These are phyloP conservation scores for Alternaria rosae DNA, from an alignment of 2,329 filamentous ascomycete genomes.

Conservation along the genomic window DNA sequence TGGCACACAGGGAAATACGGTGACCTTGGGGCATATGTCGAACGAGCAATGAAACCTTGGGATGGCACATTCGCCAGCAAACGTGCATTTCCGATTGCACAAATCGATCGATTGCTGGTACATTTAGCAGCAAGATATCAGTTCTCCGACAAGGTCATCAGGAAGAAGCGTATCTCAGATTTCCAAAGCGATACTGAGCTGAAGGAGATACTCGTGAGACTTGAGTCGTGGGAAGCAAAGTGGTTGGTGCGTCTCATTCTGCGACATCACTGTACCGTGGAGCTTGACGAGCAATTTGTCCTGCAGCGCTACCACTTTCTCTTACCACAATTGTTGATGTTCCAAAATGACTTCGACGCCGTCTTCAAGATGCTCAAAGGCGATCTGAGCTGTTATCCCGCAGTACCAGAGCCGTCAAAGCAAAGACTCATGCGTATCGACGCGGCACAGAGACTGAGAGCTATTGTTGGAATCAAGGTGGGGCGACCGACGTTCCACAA, in stretches of 20 bases:
- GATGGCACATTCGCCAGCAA: constrained; percentile 53
- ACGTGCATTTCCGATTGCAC: constrained; percentile 66
- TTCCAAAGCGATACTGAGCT: constrained; percentile 36
- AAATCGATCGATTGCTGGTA: constrained; percentile 73
- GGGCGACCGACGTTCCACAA: constrained; percentile 56
- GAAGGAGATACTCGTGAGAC: constrained; percentile 53
- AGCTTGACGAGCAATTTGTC: constrained; percentile 65
- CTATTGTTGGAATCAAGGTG: constrained; percentile 55
- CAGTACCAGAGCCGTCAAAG: constrained; percentile 44
- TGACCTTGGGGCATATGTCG: constrained; percentile 77
- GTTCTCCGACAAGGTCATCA: constrained; percentile 70
- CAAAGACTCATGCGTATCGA: constrained; percentile 44
- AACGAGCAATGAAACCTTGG: constrained; percentile 68
- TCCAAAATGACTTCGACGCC: constrained; percentile 71
- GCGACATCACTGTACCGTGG: constrained; percentile 75
- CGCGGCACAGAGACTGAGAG: constrained; percentile 49
- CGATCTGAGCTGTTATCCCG: constrained; percentile 49
- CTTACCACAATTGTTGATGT: constrained; percentile 72
- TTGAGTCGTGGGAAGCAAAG: constrained; percentile 74
- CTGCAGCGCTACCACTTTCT: constrained; percentile 71
- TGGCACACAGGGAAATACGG: constrained; percentile 67
- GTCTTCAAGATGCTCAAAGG: constrained; percentile 65
- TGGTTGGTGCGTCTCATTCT: constrained; percentile 86
- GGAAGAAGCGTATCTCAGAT: constrained; percentile 26
- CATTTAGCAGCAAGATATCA: constrained; percentile 70